Percentiles rank a stretch among this genome's conserved stretches.
phyloP scores from a whole-genome alignment of 768 basidiomycete genomes.

The Lentinula aciculospora region DNA sequence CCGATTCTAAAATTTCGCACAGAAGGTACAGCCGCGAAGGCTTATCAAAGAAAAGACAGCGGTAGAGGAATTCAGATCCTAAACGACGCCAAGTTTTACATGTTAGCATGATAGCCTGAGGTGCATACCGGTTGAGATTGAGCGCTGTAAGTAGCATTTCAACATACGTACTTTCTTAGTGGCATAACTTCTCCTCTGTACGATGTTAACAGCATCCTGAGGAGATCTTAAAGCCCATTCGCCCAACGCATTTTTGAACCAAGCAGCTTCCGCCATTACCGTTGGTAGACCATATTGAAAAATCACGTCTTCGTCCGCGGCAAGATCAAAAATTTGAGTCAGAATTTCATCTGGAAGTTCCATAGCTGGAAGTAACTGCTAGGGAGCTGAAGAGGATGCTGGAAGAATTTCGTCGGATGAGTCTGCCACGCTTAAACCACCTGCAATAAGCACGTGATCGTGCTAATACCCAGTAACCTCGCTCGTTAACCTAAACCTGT shows the following conservation, averaged over 20 bases:
- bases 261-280: conserved; percentile 56
- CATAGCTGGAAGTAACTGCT: background rate
- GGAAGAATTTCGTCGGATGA: too few relatives aligned
- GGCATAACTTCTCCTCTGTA: conserved; percentile 56
- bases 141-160: background rate
- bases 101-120: conserved; percentile 66
- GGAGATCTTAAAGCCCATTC: conserved; percentile 58
- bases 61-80: conserved; percentile 63
- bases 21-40: conserved; percentile 50
- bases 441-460: background rate
- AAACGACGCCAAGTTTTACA: conserved; percentile 59
- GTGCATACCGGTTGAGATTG: background rate
- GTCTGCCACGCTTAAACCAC: background rate
- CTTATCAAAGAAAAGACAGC: conserved; percentile 62
- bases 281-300: conserved; percentile 58
- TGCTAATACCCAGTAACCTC: too few relatives aligned
- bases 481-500: too few relatives aligned
- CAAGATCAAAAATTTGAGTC: conserved; percentile 65
- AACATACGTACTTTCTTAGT: conserved; percentile 57
- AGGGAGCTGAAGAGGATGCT: background rate
- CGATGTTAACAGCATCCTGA: conserved; percentile 48
- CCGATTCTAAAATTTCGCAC: conserved; percentile 42
- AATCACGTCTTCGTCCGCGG: conserved; percentile 66
- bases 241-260: conserved; percentile 46
- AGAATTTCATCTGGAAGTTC: conserved; percentile 65